Conservation (phyloP, 768 basidiomycete genomes). For the Butyriboletus loyo region DNA sequence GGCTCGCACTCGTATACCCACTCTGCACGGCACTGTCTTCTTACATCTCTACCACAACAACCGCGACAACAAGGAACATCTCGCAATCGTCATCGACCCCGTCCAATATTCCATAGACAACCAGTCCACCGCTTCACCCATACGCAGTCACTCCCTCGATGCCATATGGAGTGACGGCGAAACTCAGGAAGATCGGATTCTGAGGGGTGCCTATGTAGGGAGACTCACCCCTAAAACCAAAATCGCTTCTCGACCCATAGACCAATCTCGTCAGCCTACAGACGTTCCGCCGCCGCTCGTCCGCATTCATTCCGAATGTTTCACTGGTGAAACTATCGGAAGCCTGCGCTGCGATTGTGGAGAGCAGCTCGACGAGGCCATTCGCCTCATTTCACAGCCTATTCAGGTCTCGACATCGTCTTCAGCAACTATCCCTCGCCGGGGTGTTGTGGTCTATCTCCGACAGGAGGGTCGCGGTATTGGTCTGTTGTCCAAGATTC, state of each 20-base stretch:
- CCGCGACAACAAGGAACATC: constrained; percentile 89
- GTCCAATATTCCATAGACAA: constrained; percentile 65
- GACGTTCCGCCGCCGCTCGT: constrained; percentile 75
- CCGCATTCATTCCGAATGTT: constrained; percentile 97
- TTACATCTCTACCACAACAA: constrained; percentile 95
- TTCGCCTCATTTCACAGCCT: constrained; percentile 79
- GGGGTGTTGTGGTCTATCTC: constrained; percentile 92
- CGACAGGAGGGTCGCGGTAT: constrained; percentile 98
- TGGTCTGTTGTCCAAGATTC: constrained; percentile 90
- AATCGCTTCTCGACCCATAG: constrained; percentile 38
- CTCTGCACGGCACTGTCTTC: constrained; percentile 90
- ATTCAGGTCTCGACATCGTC: constrained; percentile 44
- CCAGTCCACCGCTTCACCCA: constrained; percentile 45
- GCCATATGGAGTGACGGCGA: constrained; percentile 80
- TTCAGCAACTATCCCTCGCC: constrained; percentile 59
- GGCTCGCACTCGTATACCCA: constrained; percentile 96
- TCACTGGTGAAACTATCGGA: constrained; percentile 96
- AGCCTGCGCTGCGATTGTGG: constrained; percentile 99
- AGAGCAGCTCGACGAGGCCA: constrained; percentile 97
- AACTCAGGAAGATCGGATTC: constrained; percentile 91
- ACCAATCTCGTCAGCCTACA: constrained; percentile 6
- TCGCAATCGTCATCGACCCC: constrained; percentile 92
- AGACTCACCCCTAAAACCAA: constrained; percentile 60
- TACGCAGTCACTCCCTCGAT: constrained; percentile 81
- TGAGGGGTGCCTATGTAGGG: constrained; percentile 91